Evolutionary conservation across 345 rosid species (phyloP).

Genomic region (Murraya koenigii): DNA sequence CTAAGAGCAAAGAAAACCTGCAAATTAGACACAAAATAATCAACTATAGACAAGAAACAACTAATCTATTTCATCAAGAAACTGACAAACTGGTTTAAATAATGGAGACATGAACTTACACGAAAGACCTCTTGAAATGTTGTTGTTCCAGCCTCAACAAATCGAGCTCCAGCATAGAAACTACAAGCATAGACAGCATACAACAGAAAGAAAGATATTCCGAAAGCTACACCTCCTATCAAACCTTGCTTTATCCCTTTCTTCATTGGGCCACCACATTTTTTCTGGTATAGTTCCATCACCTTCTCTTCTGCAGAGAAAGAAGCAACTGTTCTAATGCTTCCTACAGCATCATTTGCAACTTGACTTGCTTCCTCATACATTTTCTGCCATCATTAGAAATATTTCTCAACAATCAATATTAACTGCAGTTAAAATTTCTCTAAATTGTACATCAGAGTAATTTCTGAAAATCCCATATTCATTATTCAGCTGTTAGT

Average conservation of each 20-base stretch:
- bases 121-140: conserved; percentile 62
- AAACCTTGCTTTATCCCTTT: conserved; percentile 66
- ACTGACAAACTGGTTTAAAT: not conserved
- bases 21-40: not conserved
- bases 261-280: conserved; percentile 67
- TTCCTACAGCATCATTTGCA: conserved; percentile 84
- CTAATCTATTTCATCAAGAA: not conserved
- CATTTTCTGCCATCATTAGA: conserved; percentile 40
- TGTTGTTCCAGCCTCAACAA: conserved; percentile 47
- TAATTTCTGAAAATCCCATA: too few relatives aligned
- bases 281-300: conserved; percentile 51
- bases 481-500: not conserved
- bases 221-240: conserved; percentile 65
- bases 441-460: too few relatives aligned
- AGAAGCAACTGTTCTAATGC: conserved; percentile 80
- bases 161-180: conserved; percentile 72
- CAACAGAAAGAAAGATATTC: conserved; percentile 50
- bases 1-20: conserved; percentile 39
- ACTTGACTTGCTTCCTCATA: conserved; percentile 90
- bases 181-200: conserved; percentile 49
- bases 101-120: conserved; percentile 26
- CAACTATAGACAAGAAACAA: too few relatives aligned
- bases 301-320: conserved; percentile 81
- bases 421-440: too few relatives aligned
- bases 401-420: not conserved